phyloP scores from a whole-genome alignment of 2,329 filamentous ascomycete species.

The Colletotrichum destructivum region DNA sequence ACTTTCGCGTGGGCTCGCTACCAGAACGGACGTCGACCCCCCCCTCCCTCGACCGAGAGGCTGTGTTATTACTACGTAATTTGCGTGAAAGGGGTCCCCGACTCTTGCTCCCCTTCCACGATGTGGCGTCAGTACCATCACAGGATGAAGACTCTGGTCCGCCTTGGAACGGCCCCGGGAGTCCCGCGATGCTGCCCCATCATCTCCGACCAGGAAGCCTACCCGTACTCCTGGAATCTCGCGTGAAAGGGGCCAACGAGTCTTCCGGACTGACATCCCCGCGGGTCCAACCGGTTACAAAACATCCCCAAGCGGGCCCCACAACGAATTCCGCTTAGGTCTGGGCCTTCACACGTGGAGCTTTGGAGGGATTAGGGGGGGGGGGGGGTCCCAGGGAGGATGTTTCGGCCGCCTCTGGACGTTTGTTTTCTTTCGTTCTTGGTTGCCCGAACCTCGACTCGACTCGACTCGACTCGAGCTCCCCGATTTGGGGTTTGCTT shows the following conservation, averaged over 20 bases:
- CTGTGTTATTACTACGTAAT: slow-evolving; percentile 5
- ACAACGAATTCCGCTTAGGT: slow-evolving; percentile 11
- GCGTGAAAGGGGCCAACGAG: slow-evolving; percentile 16
- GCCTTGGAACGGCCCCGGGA: not conserved
- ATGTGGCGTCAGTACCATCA: not conserved
- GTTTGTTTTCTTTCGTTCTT: too few relatives aligned
- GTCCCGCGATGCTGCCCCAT: slow-evolving; percentile 8
- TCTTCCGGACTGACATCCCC: not conserved
- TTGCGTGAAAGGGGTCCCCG: slow-evolving; percentile 9
- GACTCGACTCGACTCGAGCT: too few relatives aligned
- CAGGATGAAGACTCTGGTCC: not conserved
- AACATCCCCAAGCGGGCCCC: not conserved
- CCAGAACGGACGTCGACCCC: not conserved
- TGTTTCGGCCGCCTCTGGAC: not conserved
- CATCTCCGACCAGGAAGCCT: slow-evolving; percentile 22
- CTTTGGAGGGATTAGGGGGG: too few relatives aligned
- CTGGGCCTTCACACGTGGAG: slow-evolving; percentile 18
- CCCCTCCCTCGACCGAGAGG: not conserved
- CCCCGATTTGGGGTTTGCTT: not conserved
- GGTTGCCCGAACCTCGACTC: too few relatives aligned
- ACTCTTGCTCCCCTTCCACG: not conserved
- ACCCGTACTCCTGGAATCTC: slow-evolving; percentile 34
- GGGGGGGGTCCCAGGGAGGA: not conserved
- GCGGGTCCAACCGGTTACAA: too few relatives aligned
- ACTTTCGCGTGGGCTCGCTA: slow-evolving; percentile 12